Percentiles rank a stretch among this genome's conserved stretches.
These are phyloP conservation scores for Arctostaphylos glauca DNA, from an alignment of 148 eudicot species.

Conservation along the genomic window DNA sequence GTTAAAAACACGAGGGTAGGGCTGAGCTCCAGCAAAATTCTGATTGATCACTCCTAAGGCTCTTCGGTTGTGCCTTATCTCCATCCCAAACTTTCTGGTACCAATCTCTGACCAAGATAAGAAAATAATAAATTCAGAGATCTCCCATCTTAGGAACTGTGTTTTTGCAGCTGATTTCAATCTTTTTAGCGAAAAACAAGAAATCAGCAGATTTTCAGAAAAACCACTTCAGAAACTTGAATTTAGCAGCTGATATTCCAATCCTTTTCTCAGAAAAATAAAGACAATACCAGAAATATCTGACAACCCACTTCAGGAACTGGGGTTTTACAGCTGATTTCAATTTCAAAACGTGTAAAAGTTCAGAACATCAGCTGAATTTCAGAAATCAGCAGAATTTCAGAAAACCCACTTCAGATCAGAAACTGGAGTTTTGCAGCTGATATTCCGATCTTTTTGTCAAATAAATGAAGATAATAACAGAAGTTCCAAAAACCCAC, in stretches of 20 bases:
- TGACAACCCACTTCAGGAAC: slow-evolving; percentile 17
- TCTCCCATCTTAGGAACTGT: slow-evolving; percentile 7
- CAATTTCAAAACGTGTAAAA: slow-evolving; percentile 16
- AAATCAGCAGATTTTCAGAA: not conserved
- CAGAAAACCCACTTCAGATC: slow-evolving; percentile 12
- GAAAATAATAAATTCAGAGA: slow-evolving; percentile 3
- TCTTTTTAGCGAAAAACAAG: slow-evolving; percentile 25
- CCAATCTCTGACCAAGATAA: slow-evolving; percentile 26
- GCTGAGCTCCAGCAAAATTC: slow-evolving; percentile 46
- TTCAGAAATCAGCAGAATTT: not conserved
- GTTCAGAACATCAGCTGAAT: not conserved
- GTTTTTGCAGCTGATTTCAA: slow-evolving; percentile 5
- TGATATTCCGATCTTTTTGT: slow-evolving; percentile 20
- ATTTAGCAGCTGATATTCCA: not conserved
- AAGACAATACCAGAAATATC: not conserved
- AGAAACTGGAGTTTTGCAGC: not conserved
- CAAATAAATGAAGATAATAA: not conserved
- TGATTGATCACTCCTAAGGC: slow-evolving; percentile 58
- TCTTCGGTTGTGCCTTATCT: slow-evolving; percentile 51
- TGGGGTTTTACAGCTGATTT: slow-evolving; percentile 1
- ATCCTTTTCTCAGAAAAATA: slow-evolving; percentile 23
- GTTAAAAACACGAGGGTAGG: slow-evolving; percentile 40
- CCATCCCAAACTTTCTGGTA: slow-evolving; percentile 48
- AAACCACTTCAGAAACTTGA: slow-evolving; percentile 12
- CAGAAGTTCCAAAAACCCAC: slow-evolving; percentile 6